Percentiles rank a stretch among this genome's conserved stretches.
Evolutionary conservation across 2,329 filamentous ascomycete genomes (phyloP).

Genomic region (Botrytis aclada): DNA sequence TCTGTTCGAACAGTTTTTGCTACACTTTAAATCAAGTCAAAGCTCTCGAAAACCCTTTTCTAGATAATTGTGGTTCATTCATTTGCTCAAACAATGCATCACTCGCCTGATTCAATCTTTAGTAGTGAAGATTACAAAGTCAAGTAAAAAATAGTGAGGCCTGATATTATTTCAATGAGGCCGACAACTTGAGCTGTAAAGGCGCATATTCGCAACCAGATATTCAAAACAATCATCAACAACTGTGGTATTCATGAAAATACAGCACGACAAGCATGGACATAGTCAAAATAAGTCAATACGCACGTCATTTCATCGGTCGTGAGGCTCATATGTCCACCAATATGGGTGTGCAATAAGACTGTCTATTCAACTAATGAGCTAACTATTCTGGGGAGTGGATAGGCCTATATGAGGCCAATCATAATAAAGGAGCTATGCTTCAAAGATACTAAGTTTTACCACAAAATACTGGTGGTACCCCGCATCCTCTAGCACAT

Average conservation of each 20-base stretch:
- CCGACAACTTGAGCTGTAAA: not conserved
- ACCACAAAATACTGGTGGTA: no score
- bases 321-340: not conserved
- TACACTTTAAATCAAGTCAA: not conserved
- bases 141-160: not conserved
- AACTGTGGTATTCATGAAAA: not conserved
- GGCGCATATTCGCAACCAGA: not conserved
- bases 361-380: no score
- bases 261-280: accelerated
- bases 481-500: no score
- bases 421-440: no score
- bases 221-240: not conserved
- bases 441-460: no score
- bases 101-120: not conserved
- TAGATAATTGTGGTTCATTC: accelerated
- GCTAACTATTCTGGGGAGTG: no score
- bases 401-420: no score
- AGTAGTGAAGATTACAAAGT: accelerated
- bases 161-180: accelerated
- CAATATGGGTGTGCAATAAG: no score
- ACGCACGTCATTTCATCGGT: not conserved
- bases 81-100: not conserved
- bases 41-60: no score
- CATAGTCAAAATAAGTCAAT: not conserved
- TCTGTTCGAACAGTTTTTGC: not conserved